Percentiles rank a stretch among this genome's conserved stretches.
Conservation (phyloP, 108 stramenopile genomes). For the Skeletonema grethae region DNA sequence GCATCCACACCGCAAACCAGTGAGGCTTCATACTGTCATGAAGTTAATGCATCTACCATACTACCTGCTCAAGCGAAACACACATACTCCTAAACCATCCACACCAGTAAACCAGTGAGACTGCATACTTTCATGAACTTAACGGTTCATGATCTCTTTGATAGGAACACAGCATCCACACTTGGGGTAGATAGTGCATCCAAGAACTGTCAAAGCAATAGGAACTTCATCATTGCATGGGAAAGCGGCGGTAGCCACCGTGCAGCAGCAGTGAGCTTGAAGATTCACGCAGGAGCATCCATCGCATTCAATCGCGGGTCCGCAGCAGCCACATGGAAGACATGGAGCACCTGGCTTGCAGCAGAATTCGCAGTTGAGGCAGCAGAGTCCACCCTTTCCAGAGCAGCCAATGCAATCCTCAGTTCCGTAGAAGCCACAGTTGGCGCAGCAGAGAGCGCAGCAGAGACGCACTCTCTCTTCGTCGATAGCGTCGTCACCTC, state of each 20-base stretch:
- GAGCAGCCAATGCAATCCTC: conserved; percentile 59
- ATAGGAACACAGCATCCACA: conserved; percentile 56
- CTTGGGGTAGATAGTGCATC: conserved; percentile 67
- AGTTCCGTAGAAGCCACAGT: conserved; percentile 43
- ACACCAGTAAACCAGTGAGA: too few relatives aligned
- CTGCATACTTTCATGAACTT: neutral
- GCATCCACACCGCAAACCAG: too few relatives aligned
- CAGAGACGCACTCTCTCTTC: conserved; percentile 70
- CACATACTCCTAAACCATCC: neutral
- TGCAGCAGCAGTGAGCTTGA: conserved; percentile 68
- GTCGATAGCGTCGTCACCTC: conserved; percentile 69
- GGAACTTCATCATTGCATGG: conserved; percentile 85
- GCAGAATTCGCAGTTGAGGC: conserved; percentile 63
- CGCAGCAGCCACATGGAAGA: conserved; percentile 55
- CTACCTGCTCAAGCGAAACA: too few relatives aligned
- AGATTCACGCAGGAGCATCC: conserved; percentile 59
- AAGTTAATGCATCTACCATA: too few relatives aligned
- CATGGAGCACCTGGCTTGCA: conserved; percentile 73
- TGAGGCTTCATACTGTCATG: too few relatives aligned
- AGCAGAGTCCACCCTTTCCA: conserved; percentile 68
- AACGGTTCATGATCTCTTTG: conserved; percentile 48
- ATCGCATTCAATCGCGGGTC: conserved; percentile 49
- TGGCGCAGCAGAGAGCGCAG: conserved; percentile 73
- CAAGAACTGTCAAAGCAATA: conserved; percentile 52
- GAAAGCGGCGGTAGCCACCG: conserved; percentile 62